Evolutionary conservation across 2,329 filamentous ascomycete species (phyloP), one percentile per base, ranked within the genome.

Genomic region (Aspergillus glaucus): DNA sequence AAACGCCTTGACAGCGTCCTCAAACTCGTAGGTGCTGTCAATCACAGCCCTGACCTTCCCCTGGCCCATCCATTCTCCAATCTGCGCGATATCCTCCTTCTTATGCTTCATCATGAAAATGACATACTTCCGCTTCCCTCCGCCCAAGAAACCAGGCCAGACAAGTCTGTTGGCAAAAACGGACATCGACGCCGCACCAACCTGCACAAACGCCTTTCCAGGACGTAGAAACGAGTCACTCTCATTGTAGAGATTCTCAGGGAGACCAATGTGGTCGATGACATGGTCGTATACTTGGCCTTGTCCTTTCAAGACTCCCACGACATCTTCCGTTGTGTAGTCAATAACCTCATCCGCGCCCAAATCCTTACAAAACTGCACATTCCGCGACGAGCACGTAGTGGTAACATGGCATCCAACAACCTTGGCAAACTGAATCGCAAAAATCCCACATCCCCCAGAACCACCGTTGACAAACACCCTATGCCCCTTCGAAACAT

Each of bases 391-490:
- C 8, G 81, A 85, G 58, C 83, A 86, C 4, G 75, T 76, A 2
- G 74, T 72, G 2, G 77, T 79, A 28, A 87, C 82, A 52, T 77
- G 68, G 55, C 78, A 82, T 0, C 81, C 82, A 3, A 80, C 58
- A 0, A 70, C 68, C 61, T 84, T 85, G 7, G 82, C 82, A 41
- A 86, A 76, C 59, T 86, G 83, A 46, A 86, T 79, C 0, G 73
- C 77, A 49, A 76, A 84, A 0, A 75, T 74, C 0, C 84, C 84
- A 1, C 74, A 77, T 0, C 83, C 83, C 8, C 84, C 84, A 5
- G 75, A 80, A 0, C 81, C 82, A 10, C 81, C 82, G 54, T 86
- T 85, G 62, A 86, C 77, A 57, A 86, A 80, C 6, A 86, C 72
- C 55, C 74, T 77, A 45, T 79, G 73, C n/a, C 80, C 80, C 3